Evolutionary conservation across 2,329 filamentous ascomycete species (phyloP), one percentile per base, ranked within the genome.

Genomic region (Lachnellula arida): DNA sequence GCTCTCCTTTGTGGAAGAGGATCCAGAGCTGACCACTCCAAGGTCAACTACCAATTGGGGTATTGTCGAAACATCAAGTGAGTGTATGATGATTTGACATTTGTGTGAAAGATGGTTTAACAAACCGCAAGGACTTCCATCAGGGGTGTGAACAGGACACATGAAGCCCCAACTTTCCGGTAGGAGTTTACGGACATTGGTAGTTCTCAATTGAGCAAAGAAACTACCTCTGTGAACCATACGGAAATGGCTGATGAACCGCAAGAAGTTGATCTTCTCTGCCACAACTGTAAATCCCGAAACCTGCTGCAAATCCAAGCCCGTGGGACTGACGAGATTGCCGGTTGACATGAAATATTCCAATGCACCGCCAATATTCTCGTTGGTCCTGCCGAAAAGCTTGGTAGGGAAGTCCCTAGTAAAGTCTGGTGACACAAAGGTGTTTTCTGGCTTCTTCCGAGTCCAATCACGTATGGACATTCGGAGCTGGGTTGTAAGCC

Each of bases 161-260:
- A 99, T 78, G 75, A 97, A 99, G 7, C 94, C 94, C 94, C 94
- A 99, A 65, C 91, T 96, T 71, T 99, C 94, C 2, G 94, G 94
- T 19, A 97, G 76, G 65, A 99, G 78, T 73, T 97, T 99, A 76
- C 94, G 85, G 50, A 99, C 94, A 0, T 94, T 94, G 0, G 94
- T 99, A 0, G 94, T 99, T 75, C 97, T 97, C 62, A 99, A 76
- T 71, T 97, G 90, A 3, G 94, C 94, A 72, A 99, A 99, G 81
- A 99, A 99, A 70, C 91, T 94, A 78, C 94, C 94, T 85, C 94
- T 86, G 76, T 99, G 94, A 56, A 99, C 91, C 91, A 97, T 97
- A 64, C 94, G 88, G 81, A 99, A 99, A 73, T 99, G 94, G 73
- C 90, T 94, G 76, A 99, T 96, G 76, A 97, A 99, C 67, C 94